Conservation (phyloP, 306 rosid genomes). For the Quercus variabilis region DNA sequence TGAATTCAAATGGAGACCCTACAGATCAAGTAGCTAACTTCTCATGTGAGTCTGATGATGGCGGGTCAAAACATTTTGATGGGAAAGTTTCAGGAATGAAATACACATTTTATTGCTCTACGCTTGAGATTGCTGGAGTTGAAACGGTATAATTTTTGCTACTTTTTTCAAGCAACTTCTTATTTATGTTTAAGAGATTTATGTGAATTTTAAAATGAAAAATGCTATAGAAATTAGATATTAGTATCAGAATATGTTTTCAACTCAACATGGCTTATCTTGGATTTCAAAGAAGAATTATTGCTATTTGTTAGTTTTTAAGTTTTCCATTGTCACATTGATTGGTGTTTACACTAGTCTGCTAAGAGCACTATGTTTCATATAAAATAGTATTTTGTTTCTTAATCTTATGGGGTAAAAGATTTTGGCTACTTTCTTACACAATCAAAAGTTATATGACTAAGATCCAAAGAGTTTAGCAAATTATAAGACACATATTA, state of each 20-base stretch:
- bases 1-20: background rate
- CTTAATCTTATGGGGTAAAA: background rate
- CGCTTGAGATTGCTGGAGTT: conserved; percentile 15
- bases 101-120: conserved; percentile 8
- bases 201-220: no score
- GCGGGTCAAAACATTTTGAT: background rate
- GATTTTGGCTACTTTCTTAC: no score
- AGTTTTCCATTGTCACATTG: no score
- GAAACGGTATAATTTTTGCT: conserved; percentile 8
- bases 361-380: background rate
- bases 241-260: background rate
- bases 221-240: background rate
- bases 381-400: background rate
- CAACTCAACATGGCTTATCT: background rate
- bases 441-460: no score
- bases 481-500: no score
- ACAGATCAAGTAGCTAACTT: background rate
- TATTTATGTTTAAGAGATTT: no score
- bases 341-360: no score
- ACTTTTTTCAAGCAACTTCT: background rate
- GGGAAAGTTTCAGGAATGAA: background rate
- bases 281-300: no score
- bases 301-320: no score
- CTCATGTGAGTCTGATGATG: conserved; percentile 1
- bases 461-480: no score